A percentile compares a stretch with the other conserved stretches of the same genome.
Evolutionary conservation across 306 rosid genomes (phyloP).

Genomic region (Inga oerstediana): DNA sequence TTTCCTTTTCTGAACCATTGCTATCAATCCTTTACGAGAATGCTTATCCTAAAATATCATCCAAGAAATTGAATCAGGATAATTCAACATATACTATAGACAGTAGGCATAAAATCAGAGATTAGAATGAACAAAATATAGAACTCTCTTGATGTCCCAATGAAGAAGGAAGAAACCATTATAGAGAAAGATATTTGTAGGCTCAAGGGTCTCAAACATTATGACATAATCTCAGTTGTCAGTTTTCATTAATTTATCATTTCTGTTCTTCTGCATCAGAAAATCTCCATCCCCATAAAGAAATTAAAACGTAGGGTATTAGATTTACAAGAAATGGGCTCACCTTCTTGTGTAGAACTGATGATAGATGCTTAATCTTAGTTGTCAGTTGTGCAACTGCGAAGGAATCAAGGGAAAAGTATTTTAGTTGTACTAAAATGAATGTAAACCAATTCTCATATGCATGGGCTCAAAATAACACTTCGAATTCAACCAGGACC

Average conservation of each 20-base stretch:
- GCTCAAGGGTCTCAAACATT: not conserved
- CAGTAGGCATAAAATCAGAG: no score
- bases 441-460: constrained; percentile 11
- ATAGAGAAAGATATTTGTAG: not conserved
- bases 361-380: constrained; percentile 84
- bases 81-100: no score
- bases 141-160: not conserved
- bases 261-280: not conserved
- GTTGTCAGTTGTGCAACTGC: constrained; percentile 89
- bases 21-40: constrained; percentile 84
- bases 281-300: not conserved
- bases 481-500: constrained; percentile 13
- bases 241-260: not conserved
- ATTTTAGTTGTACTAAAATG: constrained; percentile 25
- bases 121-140: not conserved
- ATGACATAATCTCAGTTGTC: not conserved
- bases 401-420: constrained; percentile 30
- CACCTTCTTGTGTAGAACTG: constrained; percentile 87
- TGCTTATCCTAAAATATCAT: constrained; percentile 73
- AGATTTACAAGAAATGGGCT: constrained; percentile 26
- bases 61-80: constrained; percentile 32
- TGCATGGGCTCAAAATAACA: constrained; percentile 4
- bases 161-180: not conserved
- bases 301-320: not conserved
- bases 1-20: constrained; percentile 90